phyloP scores from a whole-genome alignment of 225 moss, liverwort and hornwort species.

The Asterella californica region DNA sequence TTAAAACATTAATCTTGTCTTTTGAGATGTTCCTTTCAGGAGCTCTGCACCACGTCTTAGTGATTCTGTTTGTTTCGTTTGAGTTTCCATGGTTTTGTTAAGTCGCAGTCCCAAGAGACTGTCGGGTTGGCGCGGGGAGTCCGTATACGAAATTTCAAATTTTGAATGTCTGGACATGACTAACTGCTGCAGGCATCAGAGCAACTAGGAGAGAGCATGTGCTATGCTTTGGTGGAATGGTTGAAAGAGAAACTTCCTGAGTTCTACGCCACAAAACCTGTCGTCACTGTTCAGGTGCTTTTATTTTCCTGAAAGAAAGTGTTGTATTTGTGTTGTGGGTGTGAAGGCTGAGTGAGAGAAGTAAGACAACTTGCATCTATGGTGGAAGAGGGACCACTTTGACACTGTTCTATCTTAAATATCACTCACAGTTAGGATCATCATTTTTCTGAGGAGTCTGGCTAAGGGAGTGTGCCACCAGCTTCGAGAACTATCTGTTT shows the following conservation, averaged over 20 bases:
- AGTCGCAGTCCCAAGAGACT: no score
- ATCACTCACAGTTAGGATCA: not conserved
- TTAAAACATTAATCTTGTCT: no score
- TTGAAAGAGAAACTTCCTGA: slow-evolving; percentile 84
- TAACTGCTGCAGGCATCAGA: slow-evolving; percentile 63
- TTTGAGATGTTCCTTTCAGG: no score
- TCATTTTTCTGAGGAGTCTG: not conserved
- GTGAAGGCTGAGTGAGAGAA: not conserved
- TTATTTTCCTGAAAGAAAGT: not conserved
- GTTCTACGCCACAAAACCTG: slow-evolving; percentile 79
- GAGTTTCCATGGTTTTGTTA: not conserved
- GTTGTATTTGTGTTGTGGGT: not conserved
- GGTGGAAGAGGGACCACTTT: not conserved
- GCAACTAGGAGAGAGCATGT: slow-evolving; percentile 96
- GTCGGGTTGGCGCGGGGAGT: not conserved
- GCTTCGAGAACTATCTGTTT: not conserved
- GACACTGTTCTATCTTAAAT: not conserved
- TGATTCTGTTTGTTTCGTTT: no score
- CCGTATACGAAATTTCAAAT: not conserved
- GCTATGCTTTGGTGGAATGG: slow-evolving; percentile 95
- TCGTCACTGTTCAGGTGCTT: slow-evolving; percentile 34
- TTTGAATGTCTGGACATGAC: not conserved
- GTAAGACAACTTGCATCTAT: not conserved
- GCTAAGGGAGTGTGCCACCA: not conserved
- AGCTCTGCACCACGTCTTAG: no score